Base-by-base conservation (phyloP, 768 basidiomycete genomes). In the Albatrellus ellisii region DNA sequence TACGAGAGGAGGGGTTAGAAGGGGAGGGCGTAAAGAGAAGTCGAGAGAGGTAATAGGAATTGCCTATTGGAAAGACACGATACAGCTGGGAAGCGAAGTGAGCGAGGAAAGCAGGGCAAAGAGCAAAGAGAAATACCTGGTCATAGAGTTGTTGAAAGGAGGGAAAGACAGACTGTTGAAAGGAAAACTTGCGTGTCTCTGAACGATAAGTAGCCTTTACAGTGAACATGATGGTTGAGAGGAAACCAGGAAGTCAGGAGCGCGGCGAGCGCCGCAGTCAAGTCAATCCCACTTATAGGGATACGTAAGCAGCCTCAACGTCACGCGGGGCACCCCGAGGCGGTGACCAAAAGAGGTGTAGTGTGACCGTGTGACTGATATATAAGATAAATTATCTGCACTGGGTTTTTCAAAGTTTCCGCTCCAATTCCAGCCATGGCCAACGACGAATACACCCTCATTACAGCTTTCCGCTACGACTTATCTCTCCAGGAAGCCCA, bases 151-250 rank as follows among this genome's bases (percentile, higher is more conserved):
- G 65, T 2, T 69, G 59, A 53, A 72, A 84, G 1, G 74, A 59
- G 34, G 84, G 84, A 52, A 87, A 83, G 14, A 62, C 54, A n/a
- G 57, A 58, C 5, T 67, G 63, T 14, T 63, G 47, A 48, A 84
- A 81, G 2, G 71, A 62, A 50, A 82, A 67, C 51, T 72, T 82
- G 52, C 84, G 73, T 43, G 74, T 82, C 57, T 86, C 79, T 42
- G 59, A 59, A 24, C 69, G 64, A 57, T 83, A 85, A 17, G 79
- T 80, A n/a, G 76, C 81, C 61, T 87, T 87, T 55, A 86, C 71
- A 43, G 74, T 73, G 65, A 85, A 84, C 73, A 79, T 77, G 61
- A 65, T 32, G 9, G 29, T 6, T 6, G 29, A 32, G 29, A 32
- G 17, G 29, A 32, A 6, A 17, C 29, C 14, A 32, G 29, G 29